Evolutionary conservation across 257 asterid species (phyloP).

Genomic region (Nicotiana tomentosiformis): DNA sequence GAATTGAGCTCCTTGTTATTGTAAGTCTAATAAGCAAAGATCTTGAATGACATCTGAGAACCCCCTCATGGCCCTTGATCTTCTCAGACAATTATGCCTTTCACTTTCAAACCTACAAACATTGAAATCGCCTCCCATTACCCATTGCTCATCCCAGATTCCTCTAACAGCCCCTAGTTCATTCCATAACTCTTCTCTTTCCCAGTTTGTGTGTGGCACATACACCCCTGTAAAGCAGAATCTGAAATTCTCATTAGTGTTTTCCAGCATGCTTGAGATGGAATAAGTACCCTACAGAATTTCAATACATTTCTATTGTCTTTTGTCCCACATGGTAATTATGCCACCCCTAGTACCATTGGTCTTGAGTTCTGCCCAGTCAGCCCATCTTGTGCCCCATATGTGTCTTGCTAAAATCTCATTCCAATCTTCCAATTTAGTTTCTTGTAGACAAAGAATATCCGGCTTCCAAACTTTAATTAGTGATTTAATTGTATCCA

Average conservation of each 20-base stretch:
- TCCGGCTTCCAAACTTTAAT: too few species aligned
- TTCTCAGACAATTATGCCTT: not conserved
- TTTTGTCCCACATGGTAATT: not conserved
- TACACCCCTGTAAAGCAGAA: not conserved
- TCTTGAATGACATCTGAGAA: not conserved
- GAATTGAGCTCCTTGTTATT: not conserved
- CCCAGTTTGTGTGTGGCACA: not conserved
- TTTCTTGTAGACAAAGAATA: too few species aligned
- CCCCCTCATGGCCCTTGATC: not conserved
- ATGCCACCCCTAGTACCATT: not conserved
- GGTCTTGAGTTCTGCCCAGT: not conserved
- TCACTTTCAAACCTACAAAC: not conserved
- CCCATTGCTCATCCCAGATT: not conserved
- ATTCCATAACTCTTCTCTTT: not conserved
- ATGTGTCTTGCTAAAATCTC: not conserved
- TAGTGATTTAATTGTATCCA: not conserved
- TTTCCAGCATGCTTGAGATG: not conserved
- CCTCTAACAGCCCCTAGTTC: not conserved
- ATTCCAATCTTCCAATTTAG: not conserved
- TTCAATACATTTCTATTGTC: not conserved
- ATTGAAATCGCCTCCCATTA: not conserved
- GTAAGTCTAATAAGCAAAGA: not conserved
- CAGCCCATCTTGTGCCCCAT: not conserved
- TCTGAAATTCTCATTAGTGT: not conserved
- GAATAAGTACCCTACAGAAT: not conserved